phyloP scores from a whole-genome alignment of 208 protist species.

The Acanthamoeba healyi region DNA sequence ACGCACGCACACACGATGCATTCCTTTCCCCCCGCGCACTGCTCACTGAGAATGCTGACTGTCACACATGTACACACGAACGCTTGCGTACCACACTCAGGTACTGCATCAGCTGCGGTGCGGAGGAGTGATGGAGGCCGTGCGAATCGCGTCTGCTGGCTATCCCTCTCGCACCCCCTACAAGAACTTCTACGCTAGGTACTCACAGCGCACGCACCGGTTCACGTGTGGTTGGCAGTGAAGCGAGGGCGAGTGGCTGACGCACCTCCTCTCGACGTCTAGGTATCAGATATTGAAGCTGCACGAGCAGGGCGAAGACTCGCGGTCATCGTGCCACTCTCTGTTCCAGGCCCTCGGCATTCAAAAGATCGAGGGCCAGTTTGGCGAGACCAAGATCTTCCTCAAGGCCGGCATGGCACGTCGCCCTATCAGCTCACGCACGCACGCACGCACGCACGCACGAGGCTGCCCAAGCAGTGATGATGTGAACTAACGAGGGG shows the following conservation, averaged over 20 bases:
- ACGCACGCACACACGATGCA: too few species aligned
- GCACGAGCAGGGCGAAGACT: neutral
- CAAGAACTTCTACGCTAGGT: neutral
- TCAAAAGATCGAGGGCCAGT: neutral
- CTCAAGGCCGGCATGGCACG: constrained; percentile 50
- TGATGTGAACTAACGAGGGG: too few species aligned
- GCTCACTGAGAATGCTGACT: too few species aligned
- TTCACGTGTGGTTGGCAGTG: too few species aligned
- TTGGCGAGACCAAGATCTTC: constrained; percentile 66
- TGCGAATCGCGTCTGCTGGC: neutral
- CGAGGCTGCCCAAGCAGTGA: neutral
- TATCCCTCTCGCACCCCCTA: constrained; percentile 35
- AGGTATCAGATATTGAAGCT: constrained; percentile 24
- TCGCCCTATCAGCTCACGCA: neutral
- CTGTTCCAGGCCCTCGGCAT: constrained; percentile 32
- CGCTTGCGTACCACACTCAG: neutral
- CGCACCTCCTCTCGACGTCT: too few species aligned
- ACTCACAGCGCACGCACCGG: neutral
- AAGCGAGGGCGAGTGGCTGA: neutral
- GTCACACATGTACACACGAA: neutral
- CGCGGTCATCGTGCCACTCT: neutral
- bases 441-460: neutral
- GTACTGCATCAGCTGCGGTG: constrained; percentile 61
- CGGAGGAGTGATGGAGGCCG: constrained; percentile 59
- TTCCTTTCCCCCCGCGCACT: too few species aligned